Evolutionary conservation across 2,329 filamentous ascomycete species (phyloP).

Genomic region (Tolypocladium nubicola): DNA sequence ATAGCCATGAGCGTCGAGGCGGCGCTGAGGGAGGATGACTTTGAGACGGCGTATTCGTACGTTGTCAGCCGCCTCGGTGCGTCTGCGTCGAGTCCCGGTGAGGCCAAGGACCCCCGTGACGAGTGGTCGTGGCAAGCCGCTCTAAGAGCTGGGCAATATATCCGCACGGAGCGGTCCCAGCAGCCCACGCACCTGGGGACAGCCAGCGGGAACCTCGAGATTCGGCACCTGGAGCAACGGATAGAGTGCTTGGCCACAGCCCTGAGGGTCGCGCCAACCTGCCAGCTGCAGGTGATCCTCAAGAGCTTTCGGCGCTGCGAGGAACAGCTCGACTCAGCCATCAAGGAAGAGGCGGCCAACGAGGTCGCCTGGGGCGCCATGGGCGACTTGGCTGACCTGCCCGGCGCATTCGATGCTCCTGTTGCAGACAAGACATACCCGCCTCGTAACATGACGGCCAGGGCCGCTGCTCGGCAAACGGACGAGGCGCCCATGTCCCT

Average conservation of each 20-base stretch:
- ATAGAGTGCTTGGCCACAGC: conserved; percentile 72
- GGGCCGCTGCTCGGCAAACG: conserved; percentile 20
- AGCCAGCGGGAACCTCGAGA: conserved; percentile 45
- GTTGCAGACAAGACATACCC: conserved; percentile 12
- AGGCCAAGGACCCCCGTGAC: conserved; percentile 28
- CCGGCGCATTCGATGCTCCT: conserved; percentile 39
- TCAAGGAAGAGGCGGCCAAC: conserved; percentile 55
- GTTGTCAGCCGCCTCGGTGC: conserved; percentile 57
- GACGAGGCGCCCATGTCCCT: conserved; percentile 55
- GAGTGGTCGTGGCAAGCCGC: conserved; percentile 72
- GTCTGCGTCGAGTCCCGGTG: conserved; percentile 2
- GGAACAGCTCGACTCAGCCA: conserved; percentile 59
- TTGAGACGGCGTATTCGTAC: conserved; percentile 80
- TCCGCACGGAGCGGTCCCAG: conserved; percentile 40
- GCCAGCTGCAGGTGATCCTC: conserved; percentile 63
- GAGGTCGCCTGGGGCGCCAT: conserved; percentile 62
- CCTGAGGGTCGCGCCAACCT: conserved; percentile 59
- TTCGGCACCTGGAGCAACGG: conserved; percentile 68
- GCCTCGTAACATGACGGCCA: conserved; percentile 22
- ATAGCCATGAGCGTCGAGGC: conserved; percentile 73
- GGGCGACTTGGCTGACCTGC: conserved; percentile 47
- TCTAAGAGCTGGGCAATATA: conserved; percentile 66
- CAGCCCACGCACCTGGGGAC: conserved; percentile 51
- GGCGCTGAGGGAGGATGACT: conserved; percentile 65
- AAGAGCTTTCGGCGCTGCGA: conserved; percentile 68